Conservation (phyloP, 2,329 filamentous ascomycete species). For the Claviceps spartinae region DNA sequence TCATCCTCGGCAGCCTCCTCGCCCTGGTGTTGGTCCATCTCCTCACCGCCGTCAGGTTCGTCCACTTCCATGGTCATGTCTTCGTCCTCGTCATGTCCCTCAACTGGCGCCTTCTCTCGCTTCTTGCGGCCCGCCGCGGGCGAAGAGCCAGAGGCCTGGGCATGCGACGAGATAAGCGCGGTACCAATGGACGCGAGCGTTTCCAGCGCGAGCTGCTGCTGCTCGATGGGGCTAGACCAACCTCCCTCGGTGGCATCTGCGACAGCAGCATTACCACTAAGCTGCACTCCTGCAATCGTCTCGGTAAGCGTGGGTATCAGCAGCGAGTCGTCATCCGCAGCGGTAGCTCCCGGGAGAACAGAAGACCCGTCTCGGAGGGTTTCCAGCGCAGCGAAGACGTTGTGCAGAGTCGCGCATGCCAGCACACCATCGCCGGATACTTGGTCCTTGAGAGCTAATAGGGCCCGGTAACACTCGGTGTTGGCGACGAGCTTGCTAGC, state of each 20-base stretch:
- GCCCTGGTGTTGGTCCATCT: conserved; percentile 17
- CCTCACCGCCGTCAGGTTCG: conserved; percentile 23
- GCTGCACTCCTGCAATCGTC: conserved; percentile 15
- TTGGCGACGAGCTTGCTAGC: conserved; percentile 36
- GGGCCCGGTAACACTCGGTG: conserved; percentile 32
- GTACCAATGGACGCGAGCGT: conserved; percentile 52
- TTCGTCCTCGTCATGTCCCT: conserved; percentile 25
- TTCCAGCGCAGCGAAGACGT: conserved; percentile 37
- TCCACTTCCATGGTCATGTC: conserved; percentile 24
- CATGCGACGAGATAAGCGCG: conserved; percentile 33
- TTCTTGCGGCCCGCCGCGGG: conserved; percentile 3
- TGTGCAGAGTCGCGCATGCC: conserved; percentile 49
- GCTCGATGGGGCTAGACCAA: conserved; percentile 29
- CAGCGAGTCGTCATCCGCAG: conserved; percentile 16
- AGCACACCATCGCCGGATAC: conserved; percentile 37
- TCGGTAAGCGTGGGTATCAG: conserved; percentile 25
- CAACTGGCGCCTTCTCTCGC: conserved; percentile 22
- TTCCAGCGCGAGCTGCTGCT: conserved; percentile 43
- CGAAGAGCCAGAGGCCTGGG: conserved; percentile 20
- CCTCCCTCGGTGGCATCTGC: conserved; percentile 21
- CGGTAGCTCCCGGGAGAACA: conserved; percentile 10
- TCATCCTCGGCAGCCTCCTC: conserved; percentile 22
- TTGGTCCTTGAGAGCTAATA: conserved; percentile 35
- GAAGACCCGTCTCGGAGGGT: conserved; percentile 10
- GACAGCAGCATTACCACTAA: conserved; percentile 12